Conservation (phyloP, 495 filamentous ascomycete species). For the Podospora fimiseda region DNA sequence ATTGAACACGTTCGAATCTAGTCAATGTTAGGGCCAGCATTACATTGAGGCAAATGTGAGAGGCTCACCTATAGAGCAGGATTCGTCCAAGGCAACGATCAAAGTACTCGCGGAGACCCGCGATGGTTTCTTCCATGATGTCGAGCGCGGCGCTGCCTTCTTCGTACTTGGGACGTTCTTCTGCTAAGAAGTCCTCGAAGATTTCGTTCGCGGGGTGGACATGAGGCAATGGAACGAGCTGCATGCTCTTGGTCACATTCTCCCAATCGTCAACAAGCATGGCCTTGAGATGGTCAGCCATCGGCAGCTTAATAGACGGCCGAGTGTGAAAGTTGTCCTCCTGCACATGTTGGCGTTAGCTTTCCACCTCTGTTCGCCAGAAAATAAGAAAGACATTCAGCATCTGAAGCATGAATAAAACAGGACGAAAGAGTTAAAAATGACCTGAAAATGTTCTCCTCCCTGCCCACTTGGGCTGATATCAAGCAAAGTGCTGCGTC, state of each 20-base stretch:
- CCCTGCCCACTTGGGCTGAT: slow-evolving; percentile 4
- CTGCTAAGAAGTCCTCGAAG: slow-evolving; percentile 66
- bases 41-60: neutral
- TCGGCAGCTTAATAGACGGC: slow-evolving; percentile 72
- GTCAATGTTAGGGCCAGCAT: neutral
- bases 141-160: slow-evolving; percentile 63
- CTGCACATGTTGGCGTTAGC: slow-evolving; percentile 41
- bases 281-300: slow-evolving; percentile 81
- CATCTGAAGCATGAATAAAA: neutral
- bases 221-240: slow-evolving; percentile 78
- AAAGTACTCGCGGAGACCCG: slow-evolving; percentile 85
- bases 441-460: too few relatives aligned
- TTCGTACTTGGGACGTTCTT: slow-evolving; percentile 60
- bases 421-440: slow-evolving; percentile 1
- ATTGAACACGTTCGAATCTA: slow-evolving; percentile 82
- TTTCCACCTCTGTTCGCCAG: neutral
- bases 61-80: slow-evolving; percentile 66
- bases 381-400: neutral
- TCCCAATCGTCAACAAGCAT: slow-evolving; percentile 98
- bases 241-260: slow-evolving; percentile 89
- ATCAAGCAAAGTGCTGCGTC: neutral
- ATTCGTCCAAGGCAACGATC: slow-evolving; percentile 78
- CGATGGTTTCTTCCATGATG: slow-evolving; percentile 80
- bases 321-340: slow-evolving; percentile 76
- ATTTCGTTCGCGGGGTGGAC: slow-evolving; percentile 67